Percentiles rank a stretch among this genome's conserved stretches.
These are phyloP conservation scores for Ustilaginoidea virens DNA, from an alignment of 2,329 filamentous ascomycete genomes.

Conservation along the genomic window DNA sequence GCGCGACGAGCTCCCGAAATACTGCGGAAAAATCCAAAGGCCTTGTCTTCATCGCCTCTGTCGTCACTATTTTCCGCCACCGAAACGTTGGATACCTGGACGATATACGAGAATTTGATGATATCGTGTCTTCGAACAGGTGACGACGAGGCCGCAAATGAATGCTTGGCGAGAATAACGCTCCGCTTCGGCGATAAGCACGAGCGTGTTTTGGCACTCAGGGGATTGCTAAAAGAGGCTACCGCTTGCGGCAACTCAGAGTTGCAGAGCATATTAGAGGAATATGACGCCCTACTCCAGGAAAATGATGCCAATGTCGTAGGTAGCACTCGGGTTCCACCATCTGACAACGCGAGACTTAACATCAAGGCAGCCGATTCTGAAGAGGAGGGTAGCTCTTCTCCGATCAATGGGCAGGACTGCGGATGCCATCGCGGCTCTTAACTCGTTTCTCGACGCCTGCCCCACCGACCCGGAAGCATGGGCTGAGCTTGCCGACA, in stretches of 20 bases:
- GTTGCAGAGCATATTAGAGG: conserved; percentile 53
- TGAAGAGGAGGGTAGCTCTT: conserved; percentile 71
- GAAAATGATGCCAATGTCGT: conserved; percentile 70
- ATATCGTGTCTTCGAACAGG: conserved; percentile 71
- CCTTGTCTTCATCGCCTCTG: conserved; percentile 38
- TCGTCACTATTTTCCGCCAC: conserved; percentile 35
- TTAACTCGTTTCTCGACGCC: conserved; percentile 64
- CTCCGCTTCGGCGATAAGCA: conserved; percentile 71
- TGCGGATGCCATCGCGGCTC: conserved; percentile 56
- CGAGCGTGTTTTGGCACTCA: conserved; percentile 71
- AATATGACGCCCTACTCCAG: conserved; percentile 62
- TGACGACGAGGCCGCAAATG: conserved; percentile 62
- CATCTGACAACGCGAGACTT: conserved; percentile 7
- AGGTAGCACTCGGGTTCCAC: conserved; percentile 17
- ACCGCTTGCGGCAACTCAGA: conserved; percentile 50
- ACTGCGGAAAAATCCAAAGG: conserved; percentile 36
- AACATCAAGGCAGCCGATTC: conserved; percentile 47
- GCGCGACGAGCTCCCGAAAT: conserved; percentile 46
- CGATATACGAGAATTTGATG: conserved; percentile 73
- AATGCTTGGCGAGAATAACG: conserved; percentile 60
- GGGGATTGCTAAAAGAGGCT: conserved; percentile 74
- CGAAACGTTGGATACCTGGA: conserved; percentile 73
- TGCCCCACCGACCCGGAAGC: conserved; percentile 83
- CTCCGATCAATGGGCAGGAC: conserved; percentile 56
- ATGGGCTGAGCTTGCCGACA: conserved; percentile 80